phyloP scores from a whole-genome alignment of 169 alveolate species.

The Ichthyophthirius multifiliis region DNA sequence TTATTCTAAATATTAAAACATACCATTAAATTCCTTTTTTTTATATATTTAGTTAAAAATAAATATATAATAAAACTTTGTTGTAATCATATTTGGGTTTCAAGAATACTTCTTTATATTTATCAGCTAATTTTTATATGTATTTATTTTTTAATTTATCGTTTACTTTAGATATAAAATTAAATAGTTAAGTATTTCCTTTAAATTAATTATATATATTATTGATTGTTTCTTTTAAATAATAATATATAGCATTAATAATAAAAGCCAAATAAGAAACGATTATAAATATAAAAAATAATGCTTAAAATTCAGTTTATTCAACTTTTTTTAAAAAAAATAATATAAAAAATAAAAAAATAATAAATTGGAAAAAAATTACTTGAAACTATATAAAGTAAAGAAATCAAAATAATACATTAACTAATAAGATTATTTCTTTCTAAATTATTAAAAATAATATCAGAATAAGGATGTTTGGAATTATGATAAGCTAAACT shows the following conservation, averaged over 20 bases:
- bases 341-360: neutral
- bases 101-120: neutral
- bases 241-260: neutral
- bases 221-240: neutral
- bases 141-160: neutral
- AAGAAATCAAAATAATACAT: neutral
- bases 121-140: neutral
- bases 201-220: neutral
- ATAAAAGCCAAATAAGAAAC: neutral
- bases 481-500: neutral
- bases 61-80: neutral
- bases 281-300: neutral
- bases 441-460: neutral
- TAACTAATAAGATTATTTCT: neutral
- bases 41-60: neutral
- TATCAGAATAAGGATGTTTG: neutral
- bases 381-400: neutral
- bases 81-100: neutral
- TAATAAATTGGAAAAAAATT: neutral
- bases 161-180: neutral
- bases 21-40: neutral
- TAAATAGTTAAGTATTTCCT: neutral
- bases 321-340: neutral
- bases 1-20: neutral
- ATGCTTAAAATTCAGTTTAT: neutral